Base-by-base conservation (phyloP, 1,139 yeast genomes). In the Geotrichum citri-aurantii region DNA sequence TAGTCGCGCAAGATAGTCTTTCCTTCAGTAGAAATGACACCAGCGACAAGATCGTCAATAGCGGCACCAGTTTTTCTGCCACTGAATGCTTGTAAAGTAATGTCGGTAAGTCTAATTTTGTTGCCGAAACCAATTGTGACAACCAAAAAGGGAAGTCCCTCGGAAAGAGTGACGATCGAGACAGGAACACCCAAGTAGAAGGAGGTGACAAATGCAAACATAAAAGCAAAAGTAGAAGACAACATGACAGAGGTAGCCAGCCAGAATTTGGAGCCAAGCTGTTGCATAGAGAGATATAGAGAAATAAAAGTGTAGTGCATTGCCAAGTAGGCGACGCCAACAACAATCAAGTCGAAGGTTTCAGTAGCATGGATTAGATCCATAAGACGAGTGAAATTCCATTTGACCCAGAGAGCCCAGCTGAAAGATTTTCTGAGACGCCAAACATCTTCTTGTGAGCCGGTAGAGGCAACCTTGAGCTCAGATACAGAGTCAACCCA, bases 51-150 rank as follows among this genome's bases (percentile, higher is more conserved):
- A 53, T 71, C 72, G 48, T 67, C 65, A 53, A 71, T 62, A 40
- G 65, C 62, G 10, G 67, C 55, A 61, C 56, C 75, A 49, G 57
- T 52, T 56, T 53, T 23, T 48, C 52, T 52, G 56, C 57, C 49
- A 50, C 50, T 52, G 50, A 58, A 53, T 27, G 63, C 58, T 42
- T 62, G 72, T 68, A 85, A 73, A 46, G 87, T 85, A 56, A 83
- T 80, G 31, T 85, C 79, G 1, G 97, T 88, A 65, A 92, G 80
- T 31, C 85, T 79, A 29, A 90, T 82, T 69, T 93, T 91, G 72
- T 89, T 90, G 69, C 91, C 92, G 75, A 93, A 93, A 1, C 99
- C 99, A 68, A 93, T 84, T 10, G 92, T 86, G 27, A 96, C 93
- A 23, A 92, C 96, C 67, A 93, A 79, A 73, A 93, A 93, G 27